Evolutionary conservation across 2,329 filamentous ascomycete genomes (phyloP).

Genomic region (Coniochaeta pulveracea): DNA sequence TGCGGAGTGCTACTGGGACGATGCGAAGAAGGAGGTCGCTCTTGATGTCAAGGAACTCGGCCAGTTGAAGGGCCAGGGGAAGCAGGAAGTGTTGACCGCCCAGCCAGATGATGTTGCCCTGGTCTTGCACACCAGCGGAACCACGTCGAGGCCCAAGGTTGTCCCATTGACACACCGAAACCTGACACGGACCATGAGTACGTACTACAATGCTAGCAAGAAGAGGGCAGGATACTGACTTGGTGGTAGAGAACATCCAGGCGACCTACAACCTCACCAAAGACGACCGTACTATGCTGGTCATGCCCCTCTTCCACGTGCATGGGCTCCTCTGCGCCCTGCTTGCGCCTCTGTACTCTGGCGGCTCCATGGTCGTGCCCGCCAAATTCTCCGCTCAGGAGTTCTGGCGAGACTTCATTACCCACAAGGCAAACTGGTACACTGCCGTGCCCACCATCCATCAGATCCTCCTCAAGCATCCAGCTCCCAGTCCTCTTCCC

Average conservation of each 20-base stretch:
- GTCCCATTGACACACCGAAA: slow-evolving; percentile 75
- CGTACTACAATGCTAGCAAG: slow-evolving; percentile 12
- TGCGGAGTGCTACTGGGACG: slow-evolving; percentile 76
- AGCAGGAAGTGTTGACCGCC: slow-evolving; percentile 31
- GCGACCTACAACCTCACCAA: slow-evolving; percentile 63
- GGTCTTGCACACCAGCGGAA: slow-evolving; percentile 75
- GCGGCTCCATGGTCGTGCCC: slow-evolving; percentile 71
- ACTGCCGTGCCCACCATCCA: slow-evolving; percentile 90
- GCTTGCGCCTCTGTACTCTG: slow-evolving; percentile 63
- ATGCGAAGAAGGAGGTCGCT: slow-evolving; percentile 49
- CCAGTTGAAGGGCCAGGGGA: slow-evolving; percentile 38
- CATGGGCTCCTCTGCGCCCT: slow-evolving; percentile 80
- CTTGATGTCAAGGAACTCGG: slow-evolving; percentile 70
- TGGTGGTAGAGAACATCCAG: slow-evolving; percentile 55
- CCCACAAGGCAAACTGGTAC: slow-evolving; percentile 77
- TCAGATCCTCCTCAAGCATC: slow-evolving; percentile 71
- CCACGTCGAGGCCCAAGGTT: slow-evolving; percentile 76
- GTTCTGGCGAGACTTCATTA: slow-evolving; percentile 71
- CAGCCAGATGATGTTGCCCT: slow-evolving; percentile 71
- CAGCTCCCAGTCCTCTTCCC: slow-evolving; percentile 55
- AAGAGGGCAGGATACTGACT: slow-evolving; percentile 4
- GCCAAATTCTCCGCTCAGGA: slow-evolving; percentile 68
- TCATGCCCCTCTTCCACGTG: slow-evolving; percentile 88
- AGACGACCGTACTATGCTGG: slow-evolving; percentile 68
- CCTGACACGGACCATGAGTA: slow-evolving; percentile 69